Evolutionary conservation across 768 basidiomycete genomes (phyloP).

Genomic region (Clitopilus passeckerianus): DNA sequence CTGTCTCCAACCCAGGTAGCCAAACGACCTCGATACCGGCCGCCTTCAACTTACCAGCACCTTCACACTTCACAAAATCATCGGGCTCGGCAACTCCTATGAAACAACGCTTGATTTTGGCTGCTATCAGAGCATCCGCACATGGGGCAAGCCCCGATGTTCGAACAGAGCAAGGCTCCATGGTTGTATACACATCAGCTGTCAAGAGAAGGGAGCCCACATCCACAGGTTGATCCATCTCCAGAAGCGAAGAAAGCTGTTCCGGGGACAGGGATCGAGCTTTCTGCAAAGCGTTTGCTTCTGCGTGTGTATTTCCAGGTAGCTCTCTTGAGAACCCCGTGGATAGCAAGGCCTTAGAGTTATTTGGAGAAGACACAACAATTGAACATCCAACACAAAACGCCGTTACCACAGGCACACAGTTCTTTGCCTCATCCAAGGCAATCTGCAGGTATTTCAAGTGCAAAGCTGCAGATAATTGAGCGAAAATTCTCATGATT

Average conservation of each 20-base stretch:
- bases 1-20: slow-evolving; percentile 66
- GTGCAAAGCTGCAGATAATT: slow-evolving; percentile 13
- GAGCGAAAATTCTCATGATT: background rate
- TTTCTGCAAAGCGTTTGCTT: slow-evolving; percentile 89
- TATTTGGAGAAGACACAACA: slow-evolving; percentile 35
- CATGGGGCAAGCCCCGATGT: slow-evolving; percentile 87
- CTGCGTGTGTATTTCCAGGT: slow-evolving; percentile 93
- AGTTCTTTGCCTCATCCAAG: slow-evolving; percentile 66
- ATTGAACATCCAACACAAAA: slow-evolving; percentile 92
- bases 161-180: slow-evolving; percentile 93
- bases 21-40: slow-evolving; percentile 76
- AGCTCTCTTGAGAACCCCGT: slow-evolving; percentile 90
- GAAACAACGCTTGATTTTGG: slow-evolving; percentile 68
- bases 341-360: slow-evolving; percentile 51
- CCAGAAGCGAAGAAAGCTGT: slow-evolving; percentile 41
- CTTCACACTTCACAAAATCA: slow-evolving; percentile 94
- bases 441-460: slow-evolving; percentile 55
- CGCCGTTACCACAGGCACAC: slow-evolving; percentile 63
- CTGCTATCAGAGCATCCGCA: slow-evolving; percentile 74
- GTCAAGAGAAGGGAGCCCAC: slow-evolving; percentile 48
- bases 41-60: slow-evolving; percentile 64
- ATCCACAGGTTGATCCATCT: slow-evolving; percentile 24
- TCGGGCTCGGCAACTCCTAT: slow-evolving; percentile 89
- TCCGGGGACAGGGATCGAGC: slow-evolving; percentile 38
- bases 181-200: slow-evolving; percentile 86